phyloP scores from a whole-genome alignment of 2,329 filamentous ascomycete genomes.

The Neofusicoccum kwambonambiense region DNA sequence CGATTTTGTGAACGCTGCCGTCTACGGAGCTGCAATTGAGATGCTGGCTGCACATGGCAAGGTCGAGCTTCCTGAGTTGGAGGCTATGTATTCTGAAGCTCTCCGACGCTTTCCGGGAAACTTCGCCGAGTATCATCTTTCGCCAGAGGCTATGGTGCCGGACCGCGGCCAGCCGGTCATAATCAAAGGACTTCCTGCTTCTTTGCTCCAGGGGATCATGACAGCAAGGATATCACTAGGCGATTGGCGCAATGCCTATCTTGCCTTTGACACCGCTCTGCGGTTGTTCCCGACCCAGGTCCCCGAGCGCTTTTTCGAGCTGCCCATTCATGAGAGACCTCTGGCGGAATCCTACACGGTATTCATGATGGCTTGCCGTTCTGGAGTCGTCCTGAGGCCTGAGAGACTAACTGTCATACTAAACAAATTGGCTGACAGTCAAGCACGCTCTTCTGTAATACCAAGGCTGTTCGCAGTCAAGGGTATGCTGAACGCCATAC shows the following conservation, averaged over 20 bases:
- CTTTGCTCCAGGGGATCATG: conserved; percentile 49
- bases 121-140: conserved; percentile 49
- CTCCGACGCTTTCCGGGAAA: conserved; percentile 48
- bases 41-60: conserved; percentile 43
- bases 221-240: conserved; percentile 46
- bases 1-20: conserved; percentile 39
- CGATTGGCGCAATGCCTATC: conserved; percentile 50
- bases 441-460: conserved; percentile 17
- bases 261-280: conserved; percentile 50
- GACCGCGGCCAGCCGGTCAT: conserved; percentile 37
- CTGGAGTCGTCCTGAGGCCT: conserved; percentile 37
- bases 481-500: conserved; percentile 43
- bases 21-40: conserved; percentile 53
- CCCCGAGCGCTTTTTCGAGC: conserved; percentile 43
- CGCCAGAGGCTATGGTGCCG: conserved; percentile 46
- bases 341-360: conserved; percentile 48
- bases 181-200: conserved; percentile 40
- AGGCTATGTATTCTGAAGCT: conserved; percentile 46
- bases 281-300: conserved; percentile 46
- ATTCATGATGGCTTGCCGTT: conserved; percentile 49
- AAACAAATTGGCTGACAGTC: conserved; percentile 29
- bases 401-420: conserved; percentile 35
- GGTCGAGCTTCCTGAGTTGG: conserved; percentile 42
- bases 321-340: conserved; percentile 48
- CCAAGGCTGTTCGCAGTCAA: conserved; percentile 24